A percentile compares a stretch with the other conserved stretches of the same genome.
Evolutionary conservation across 129 eudicot genomes (phyloP).

Genomic region (Lactuca sativa): DNA sequence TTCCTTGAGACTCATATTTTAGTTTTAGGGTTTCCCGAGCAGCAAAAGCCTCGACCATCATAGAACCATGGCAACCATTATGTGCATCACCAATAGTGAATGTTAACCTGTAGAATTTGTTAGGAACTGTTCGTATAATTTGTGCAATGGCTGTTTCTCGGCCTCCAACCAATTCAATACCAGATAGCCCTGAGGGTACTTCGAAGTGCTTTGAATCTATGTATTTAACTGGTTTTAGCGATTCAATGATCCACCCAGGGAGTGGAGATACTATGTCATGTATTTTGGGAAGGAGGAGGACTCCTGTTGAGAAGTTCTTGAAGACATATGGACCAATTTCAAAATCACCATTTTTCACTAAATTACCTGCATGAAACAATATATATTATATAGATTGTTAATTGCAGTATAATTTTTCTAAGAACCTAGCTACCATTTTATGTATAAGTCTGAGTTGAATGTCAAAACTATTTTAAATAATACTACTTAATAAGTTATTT

Average conservation of each 20-base stretch:
- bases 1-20: constrained; percentile 35
- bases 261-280: constrained; percentile 54
- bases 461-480: not conserved
- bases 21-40: constrained; percentile 47
- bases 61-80: constrained; percentile 58
- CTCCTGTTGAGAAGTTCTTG: constrained; percentile 56
- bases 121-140: constrained; percentile 43
- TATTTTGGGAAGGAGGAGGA: constrained; percentile 54
- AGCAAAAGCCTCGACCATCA: constrained; percentile 71
- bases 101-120: constrained; percentile 42
- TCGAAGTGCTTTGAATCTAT: constrained; percentile 53
- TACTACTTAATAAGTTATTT: no score
- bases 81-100: constrained; percentile 58
- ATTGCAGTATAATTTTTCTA: no score
- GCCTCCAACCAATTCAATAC: constrained; percentile 65
- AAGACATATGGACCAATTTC: constrained; percentile 67
- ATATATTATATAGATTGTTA: constrained; percentile 2
- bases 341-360: constrained; percentile 63
- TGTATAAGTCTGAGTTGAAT: not conserved
- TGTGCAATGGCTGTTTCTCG: constrained; percentile 68
- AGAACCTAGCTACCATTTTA: no score
- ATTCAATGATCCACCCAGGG: constrained; percentile 74
- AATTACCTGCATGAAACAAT: constrained; percentile 35
- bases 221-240: constrained; percentile 64
- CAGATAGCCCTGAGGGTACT: constrained; percentile 56